Percentiles rank a stretch among this genome's conserved stretches.
These are phyloP conservation scores for Paraconiothyrium sp. DNA, from an alignment of 2,329 filamentous ascomycete species.

Conservation along the genomic window DNA sequence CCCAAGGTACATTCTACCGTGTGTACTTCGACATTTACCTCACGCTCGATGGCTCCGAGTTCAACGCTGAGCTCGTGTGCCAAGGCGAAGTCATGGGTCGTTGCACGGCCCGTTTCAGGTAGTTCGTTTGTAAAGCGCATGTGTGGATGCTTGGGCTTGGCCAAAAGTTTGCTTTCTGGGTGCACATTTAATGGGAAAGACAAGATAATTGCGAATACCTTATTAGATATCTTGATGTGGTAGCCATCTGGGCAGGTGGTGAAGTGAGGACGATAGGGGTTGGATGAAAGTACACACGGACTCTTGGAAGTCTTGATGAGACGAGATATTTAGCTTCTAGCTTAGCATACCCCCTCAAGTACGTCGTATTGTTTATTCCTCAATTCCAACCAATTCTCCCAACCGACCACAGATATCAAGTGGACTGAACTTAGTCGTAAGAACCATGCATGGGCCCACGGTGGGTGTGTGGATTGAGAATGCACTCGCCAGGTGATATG, in stretches of 20 bases:
- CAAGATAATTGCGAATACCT: constrained; percentile 14
- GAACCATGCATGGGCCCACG: background rate
- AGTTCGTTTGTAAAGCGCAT: constrained; percentile 24
- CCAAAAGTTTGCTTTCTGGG: constrained; percentile 22
- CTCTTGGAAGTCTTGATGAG: constrained; percentile 6
- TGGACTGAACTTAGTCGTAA: background rate
- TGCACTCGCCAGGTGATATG: too few relatives aligned
- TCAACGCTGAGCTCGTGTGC: constrained; percentile 98
- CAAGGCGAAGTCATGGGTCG: constrained; percentile 99
- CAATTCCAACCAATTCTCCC: background rate
- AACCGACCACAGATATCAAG: background rate
- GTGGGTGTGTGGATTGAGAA: background rate
- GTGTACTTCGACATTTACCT: constrained; percentile 80
- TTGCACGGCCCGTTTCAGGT: constrained; percentile 88
- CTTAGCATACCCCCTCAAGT: constrained; percentile 17
- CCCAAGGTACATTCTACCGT: constrained; percentile 77
- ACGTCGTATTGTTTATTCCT: constrained; percentile 14
- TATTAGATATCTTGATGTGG: constrained; percentile 13
- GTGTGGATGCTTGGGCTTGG: constrained; percentile 8
- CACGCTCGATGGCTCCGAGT: constrained; percentile 95
- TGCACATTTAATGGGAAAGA: constrained; percentile 18
- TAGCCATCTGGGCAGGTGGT: background rate
- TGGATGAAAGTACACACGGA: constrained; percentile 7
- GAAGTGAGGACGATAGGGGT: background rate
- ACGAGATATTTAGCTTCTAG: constrained; percentile 12